Conservation (phyloP, 805 yeast species). For the Teunomyces tritomae region DNA sequence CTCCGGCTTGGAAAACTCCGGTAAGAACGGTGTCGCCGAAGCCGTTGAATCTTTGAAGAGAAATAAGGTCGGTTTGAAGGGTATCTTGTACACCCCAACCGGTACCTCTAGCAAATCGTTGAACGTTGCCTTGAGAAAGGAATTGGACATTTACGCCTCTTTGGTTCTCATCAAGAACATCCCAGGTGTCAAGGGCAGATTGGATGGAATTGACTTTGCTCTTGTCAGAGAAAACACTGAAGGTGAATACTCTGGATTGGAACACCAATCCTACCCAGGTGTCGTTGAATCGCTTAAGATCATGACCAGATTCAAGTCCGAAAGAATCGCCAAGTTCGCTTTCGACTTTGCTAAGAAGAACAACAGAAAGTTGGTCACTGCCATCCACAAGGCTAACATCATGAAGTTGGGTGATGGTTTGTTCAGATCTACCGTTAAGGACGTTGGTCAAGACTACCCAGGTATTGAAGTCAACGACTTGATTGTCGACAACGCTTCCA, state of each 20-base stretch:
- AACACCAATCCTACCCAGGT: slow-evolving; percentile 96
- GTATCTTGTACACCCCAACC: slow-evolving; percentile 89
- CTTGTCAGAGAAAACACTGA: slow-evolving; percentile 98
- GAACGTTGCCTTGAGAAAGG: slow-evolving; percentile 95
- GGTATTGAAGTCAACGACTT: slow-evolving; percentile 81
- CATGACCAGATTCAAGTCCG: slow-evolving; percentile 91
- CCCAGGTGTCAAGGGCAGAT: slow-evolving; percentile 90
- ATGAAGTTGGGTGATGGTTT: slow-evolving; percentile 99
- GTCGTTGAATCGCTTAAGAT: slow-evolving; percentile 96
- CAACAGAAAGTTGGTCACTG: slow-evolving; percentile 89
- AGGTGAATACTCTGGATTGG: slow-evolving; percentile 98
- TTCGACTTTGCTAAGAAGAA: slow-evolving; percentile 92
- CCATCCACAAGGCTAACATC: slow-evolving; percentile 98
- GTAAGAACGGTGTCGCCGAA: slow-evolving; percentile 67
- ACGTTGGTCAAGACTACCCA: slow-evolving; percentile 81
- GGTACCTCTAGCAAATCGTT: slow-evolving; percentile 76
- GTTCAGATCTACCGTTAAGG: slow-evolving; percentile 90
- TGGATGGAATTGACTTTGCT: slow-evolving; percentile 86
- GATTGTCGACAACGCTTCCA: slow-evolving; percentile 97
- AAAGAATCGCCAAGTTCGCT: slow-evolving; percentile 96
- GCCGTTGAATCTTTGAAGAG: slow-evolving; percentile 90
- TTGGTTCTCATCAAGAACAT: slow-evolving; percentile 90
- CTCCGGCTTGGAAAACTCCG: slow-evolving; percentile 48
- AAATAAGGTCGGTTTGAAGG: slow-evolving; percentile 96
- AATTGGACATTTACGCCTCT: slow-evolving; percentile 92